Conservation (phyloP, 1,139 yeast species). For the Wickerhamomyces sp. region DNA sequence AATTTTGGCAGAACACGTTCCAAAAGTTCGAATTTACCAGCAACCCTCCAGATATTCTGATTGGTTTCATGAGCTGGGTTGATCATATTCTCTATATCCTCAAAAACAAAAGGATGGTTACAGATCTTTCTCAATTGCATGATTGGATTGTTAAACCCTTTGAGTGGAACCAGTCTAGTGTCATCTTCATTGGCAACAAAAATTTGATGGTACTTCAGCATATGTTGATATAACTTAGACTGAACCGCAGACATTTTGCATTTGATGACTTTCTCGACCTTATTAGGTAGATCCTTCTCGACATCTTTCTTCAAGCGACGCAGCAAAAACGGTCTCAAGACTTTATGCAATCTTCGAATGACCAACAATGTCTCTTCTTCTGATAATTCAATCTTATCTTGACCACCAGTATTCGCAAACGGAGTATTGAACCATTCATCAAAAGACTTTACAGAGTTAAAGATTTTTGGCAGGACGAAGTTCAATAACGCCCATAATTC, state of each 20-base stretch:
- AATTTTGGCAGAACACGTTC: slow-evolving; percentile 74
- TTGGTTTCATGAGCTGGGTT: slow-evolving; percentile 72
- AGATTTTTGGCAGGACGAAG: slow-evolving; percentile 74
- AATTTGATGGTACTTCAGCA: slow-evolving; percentile 65
- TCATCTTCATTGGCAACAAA: slow-evolving; percentile 50
- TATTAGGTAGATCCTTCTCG: slow-evolving; percentile 92
- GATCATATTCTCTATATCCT: slow-evolving; percentile 83
- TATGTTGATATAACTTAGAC: slow-evolving; percentile 69
- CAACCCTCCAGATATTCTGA: slow-evolving; percentile 68
- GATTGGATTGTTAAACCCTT: slow-evolving; percentile 84
- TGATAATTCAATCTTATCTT: slow-evolving; percentile 70
- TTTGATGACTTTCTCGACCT: slow-evolving; percentile 90
- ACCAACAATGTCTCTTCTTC: slow-evolving; percentile 95
- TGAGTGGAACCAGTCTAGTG: slow-evolving; percentile 52
- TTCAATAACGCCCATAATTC: slow-evolving; percentile 81
- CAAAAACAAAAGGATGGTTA: slow-evolving; percentile 96
- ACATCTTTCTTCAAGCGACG: slow-evolving; percentile 96
- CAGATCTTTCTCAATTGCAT: slow-evolving; percentile 97
- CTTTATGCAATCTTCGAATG: slow-evolving; percentile 93
- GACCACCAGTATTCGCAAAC: slow-evolving; percentile 76
- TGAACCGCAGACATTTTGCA: slow-evolving; percentile 93
- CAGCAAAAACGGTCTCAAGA: slow-evolving; percentile 86
- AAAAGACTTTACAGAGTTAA: slow-evolving; percentile 79
- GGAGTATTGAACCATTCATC: slow-evolving; percentile 90
- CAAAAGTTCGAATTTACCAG: slow-evolving; percentile 75